Conservation (phyloP, 441 rosid genomes). For the Jatropha podagrica region DNA sequence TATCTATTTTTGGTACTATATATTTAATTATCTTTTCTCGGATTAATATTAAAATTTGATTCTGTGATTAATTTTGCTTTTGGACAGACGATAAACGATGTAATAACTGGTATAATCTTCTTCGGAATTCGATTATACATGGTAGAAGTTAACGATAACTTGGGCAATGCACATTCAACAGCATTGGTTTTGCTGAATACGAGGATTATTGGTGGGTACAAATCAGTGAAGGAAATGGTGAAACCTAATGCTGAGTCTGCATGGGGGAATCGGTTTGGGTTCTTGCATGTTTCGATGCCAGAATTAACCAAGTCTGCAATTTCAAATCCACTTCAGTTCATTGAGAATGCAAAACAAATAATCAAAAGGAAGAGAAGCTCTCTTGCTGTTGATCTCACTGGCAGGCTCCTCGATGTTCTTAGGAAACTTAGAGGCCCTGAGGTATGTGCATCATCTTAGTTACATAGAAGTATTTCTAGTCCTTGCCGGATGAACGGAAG, state of each 20-base stretch:
- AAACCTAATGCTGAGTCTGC: constrained; percentile 30
- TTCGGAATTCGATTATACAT: constrained; percentile 45
- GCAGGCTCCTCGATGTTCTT: constrained; percentile 32
- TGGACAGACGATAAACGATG: constrained; percentile 48
- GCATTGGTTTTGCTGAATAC: constrained; percentile 50
- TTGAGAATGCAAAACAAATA: constrained; percentile 28
- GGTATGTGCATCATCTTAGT: constrained; percentile 24
- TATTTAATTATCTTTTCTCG: too few species aligned
- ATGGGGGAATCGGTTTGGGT: constrained; percentile 52
- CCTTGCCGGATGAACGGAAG: too few species aligned
- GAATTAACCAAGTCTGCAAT: constrained; percentile 7
- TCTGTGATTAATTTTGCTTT: neutral
- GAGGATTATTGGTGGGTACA: constrained; percentile 35
- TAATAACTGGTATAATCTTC: constrained; percentile 43
- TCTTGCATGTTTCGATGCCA: constrained; percentile 42
- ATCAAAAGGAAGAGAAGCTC: constrained; percentile 43
- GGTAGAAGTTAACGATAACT: constrained; percentile 21
- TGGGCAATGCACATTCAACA: constrained; percentile 21
- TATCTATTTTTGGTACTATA: too few species aligned
- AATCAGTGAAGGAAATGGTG: constrained; percentile 44
- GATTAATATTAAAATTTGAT: neutral
- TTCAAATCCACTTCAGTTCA: constrained; percentile 37
- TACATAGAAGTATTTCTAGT: too few species aligned
- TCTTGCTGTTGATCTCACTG: constrained; percentile 33
- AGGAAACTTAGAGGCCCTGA: constrained; percentile 41